A percentile compares a stretch with the other conserved stretches of the same genome.
These are phyloP conservation scores for Sungouiozyma ichnusensis DNA, from an alignment of 805 yeast species.

Conservation along the genomic window DNA sequence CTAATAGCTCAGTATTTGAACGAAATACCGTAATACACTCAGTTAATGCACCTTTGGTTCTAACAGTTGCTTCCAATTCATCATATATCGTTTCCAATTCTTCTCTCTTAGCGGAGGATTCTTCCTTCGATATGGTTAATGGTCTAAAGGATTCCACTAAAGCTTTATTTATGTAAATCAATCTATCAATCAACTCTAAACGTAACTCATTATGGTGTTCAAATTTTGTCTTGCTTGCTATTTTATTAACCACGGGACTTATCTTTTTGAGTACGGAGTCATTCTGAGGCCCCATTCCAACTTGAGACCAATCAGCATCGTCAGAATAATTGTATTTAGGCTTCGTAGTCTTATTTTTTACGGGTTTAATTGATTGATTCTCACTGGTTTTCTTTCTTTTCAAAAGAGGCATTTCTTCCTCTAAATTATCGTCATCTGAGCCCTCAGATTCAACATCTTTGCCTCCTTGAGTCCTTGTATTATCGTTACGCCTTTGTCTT, in stretches of 20 bases:
- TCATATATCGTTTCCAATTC: slow-evolving; percentile 19
- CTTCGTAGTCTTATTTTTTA: slow-evolving; percentile 4
- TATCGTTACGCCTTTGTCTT: slow-evolving; percentile 17
- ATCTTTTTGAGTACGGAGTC: slow-evolving; percentile 9
- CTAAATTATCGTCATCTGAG: neutral
- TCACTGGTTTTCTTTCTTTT: slow-evolving; percentile 5
- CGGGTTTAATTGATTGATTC: slow-evolving; percentile 9
- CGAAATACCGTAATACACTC: slow-evolving; percentile 22
- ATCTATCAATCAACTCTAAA: slow-evolving; percentile 19
- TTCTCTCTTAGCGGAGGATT: slow-evolving; percentile 7
- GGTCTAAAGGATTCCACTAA: slow-evolving; percentile 10
- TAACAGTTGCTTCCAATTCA: slow-evolving; percentile 20
- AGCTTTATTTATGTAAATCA: slow-evolving; percentile 17
- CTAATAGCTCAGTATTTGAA: slow-evolving; percentile 18
- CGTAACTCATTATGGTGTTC: slow-evolving; percentile 23
- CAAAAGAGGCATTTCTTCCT: neutral
- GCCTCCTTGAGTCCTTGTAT: slow-evolving; percentile 10
- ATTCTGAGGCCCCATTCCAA: slow-evolving; percentile 29
- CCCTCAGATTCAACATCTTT: slow-evolving; percentile 23
- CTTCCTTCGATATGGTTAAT: neutral
- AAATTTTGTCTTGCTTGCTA: slow-evolving; percentile 21
- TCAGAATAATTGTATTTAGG: slow-evolving; percentile 22
- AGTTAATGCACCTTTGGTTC: slow-evolving; percentile 16
- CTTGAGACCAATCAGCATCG: slow-evolving; percentile 26
- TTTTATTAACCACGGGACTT: slow-evolving; percentile 18